A percentile compares a stretch with the other conserved stretches of the same genome.
phyloP scores from a whole-genome alignment of 2,329 filamentous ascomycete species.

The Nemania diffusa region DNA sequence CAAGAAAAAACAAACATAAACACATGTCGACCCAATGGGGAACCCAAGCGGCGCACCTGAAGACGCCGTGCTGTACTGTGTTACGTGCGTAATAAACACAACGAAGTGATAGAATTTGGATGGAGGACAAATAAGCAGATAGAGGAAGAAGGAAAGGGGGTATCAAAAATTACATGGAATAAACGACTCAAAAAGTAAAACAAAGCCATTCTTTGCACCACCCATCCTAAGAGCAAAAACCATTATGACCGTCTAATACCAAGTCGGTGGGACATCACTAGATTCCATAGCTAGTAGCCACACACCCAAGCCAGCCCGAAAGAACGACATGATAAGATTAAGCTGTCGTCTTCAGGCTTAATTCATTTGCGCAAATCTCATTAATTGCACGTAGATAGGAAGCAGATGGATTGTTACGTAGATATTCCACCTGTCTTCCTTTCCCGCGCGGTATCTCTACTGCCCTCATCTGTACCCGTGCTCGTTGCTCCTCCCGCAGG shows the following conservation, averaged over 20 bases:
- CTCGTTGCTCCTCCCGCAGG: conserved; percentile 42
- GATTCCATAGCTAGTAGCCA: conserved; percentile 1
- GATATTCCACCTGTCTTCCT: conserved; percentile 53
- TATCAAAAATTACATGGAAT: conserved; percentile 26
- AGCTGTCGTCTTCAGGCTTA: not conserved
- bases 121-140: not conserved
- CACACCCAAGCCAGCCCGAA: not conserved
- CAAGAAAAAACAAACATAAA: not conserved
- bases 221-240: not conserved
- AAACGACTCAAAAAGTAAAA: not conserved
- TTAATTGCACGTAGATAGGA: not conserved
- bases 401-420: conserved; percentile 2
- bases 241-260: conserved; percentile 1
- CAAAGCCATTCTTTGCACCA: conserved; percentile 7
- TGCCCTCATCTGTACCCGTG: conserved; percentile 57
- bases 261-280: not conserved
- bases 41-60: conserved; percentile 13
- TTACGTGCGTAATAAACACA: conserved; percentile 4
- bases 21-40: not conserved
- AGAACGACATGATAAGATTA: not conserved
- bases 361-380: not conserved
- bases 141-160: conserved; percentile 20
- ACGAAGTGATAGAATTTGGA: not conserved
- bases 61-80: conserved; percentile 20
- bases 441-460: conserved; percentile 60